Conservation (phyloP, 176 grass and related monocot species). For the Carex cristatella region DNA sequence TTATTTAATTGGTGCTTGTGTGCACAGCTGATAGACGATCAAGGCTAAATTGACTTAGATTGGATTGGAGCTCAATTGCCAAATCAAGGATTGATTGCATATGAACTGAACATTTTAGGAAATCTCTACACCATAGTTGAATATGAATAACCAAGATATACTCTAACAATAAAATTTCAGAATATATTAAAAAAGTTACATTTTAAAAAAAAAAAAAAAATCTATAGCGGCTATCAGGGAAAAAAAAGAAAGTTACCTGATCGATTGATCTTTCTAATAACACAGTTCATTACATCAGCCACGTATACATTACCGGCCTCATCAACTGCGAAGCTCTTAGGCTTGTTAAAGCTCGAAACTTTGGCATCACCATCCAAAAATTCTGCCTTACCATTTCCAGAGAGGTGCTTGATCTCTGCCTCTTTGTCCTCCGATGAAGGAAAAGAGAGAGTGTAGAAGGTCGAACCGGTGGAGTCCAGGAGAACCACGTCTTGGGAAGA, state of each 20-base stretch:
- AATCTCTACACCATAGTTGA: neutral
- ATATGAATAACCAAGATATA: neutral
- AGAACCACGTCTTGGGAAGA: slow-evolving; percentile 5
- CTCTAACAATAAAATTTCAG: neutral
- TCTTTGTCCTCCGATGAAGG: neutral
- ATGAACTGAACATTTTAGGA: neutral
- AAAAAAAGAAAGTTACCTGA: neutral
- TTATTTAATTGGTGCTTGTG: neutral
- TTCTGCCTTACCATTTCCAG: slow-evolving; percentile 14
- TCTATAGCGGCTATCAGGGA: no score
- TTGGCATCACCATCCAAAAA: slow-evolving; percentile 20
- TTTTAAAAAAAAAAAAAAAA: no score
- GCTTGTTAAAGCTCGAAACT: slow-evolving; percentile 15
- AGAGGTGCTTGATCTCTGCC: neutral
- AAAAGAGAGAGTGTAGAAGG: slow-evolving; percentile 11
- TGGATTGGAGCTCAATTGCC: neutral
- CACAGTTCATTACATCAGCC: slow-evolving; percentile 9
- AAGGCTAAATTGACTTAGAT: neutral
- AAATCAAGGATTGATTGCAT: neutral
- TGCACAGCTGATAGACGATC: neutral
- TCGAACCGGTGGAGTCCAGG: neutral
- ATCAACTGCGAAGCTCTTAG: slow-evolving; percentile 16
- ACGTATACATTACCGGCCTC: slow-evolving; percentile 14
- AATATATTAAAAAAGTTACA: neutral
- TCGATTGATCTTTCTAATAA: slow-evolving; percentile 15